Evolutionary conservation across 176 grass and related monocot species (phyloP).

Genomic region (Olyra latifolia): DNA sequence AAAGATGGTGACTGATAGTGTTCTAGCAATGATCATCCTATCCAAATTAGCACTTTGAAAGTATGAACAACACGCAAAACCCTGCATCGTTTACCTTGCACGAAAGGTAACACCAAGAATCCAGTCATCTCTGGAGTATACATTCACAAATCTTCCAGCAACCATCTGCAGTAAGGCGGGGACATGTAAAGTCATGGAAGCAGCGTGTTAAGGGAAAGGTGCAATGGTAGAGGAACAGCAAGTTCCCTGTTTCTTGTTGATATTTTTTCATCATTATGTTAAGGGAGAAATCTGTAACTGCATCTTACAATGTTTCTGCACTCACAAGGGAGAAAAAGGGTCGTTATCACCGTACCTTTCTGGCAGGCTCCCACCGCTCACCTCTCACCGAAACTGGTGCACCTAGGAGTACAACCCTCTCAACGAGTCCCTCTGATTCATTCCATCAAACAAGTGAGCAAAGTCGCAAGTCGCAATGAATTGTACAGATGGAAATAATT

Average conservation of each 20-base stretch:
- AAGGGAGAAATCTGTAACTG: neutral
- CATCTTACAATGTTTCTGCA: neutral
- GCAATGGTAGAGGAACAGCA: neutral
- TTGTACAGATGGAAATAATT: neutral
- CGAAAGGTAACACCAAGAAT: conserved; percentile 92
- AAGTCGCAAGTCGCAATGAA: neutral
- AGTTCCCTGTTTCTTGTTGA: neutral
- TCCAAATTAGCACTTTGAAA: neutral
- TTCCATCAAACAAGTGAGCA: conserved; percentile 17
- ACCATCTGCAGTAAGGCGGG: conserved; percentile 55
- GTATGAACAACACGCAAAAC: neutral
- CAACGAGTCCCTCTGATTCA: conserved; percentile 74
- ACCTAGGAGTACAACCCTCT: conserved; percentile 91
- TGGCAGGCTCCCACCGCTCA: conserved; percentile 74
- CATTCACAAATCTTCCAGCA: conserved; percentile 85
- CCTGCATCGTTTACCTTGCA: conserved; percentile 54
- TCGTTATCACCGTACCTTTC: conserved; percentile 53
- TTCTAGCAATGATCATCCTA: neutral
- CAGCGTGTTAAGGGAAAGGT: neutral
- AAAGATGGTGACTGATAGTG: neutral
- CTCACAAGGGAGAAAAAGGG: neutral
- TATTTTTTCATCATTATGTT: neutral
- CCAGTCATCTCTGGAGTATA: conserved; percentile 91
- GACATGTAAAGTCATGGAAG: neutral
- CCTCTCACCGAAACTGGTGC: conserved; percentile 83